Base-by-base conservation (phyloP, 2,329 filamentous ascomycete genomes). In the Aspergillus unguis region DNA sequence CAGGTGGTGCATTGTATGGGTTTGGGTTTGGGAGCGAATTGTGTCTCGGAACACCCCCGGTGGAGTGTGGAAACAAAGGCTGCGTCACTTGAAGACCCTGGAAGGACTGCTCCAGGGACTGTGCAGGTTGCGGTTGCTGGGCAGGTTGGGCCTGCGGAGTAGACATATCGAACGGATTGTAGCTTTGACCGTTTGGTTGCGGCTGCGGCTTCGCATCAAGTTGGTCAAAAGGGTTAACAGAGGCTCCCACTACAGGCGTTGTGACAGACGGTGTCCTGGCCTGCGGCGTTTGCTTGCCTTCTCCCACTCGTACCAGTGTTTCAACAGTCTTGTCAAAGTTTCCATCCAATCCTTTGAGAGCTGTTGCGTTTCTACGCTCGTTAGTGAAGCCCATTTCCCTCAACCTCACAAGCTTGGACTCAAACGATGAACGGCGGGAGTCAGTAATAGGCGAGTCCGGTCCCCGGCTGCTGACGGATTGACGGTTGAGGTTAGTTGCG, bases 301-400 rank as follows among this genome's bases (percentile, higher is more conserved):
- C 91, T 27, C 92, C 92, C 36, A 96, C 74, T 60, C 90, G 83
- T 52, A 94, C 84, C 64, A 99, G 73, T 17, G 90, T 84, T 70
- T 97, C 92, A 41, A 97, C 84, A 0, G 92, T 85, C 69, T 84
- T 87, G 61, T 96, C 90, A 53, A 99, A 67, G 65, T 94, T 92
- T 3, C 92, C 92, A 64, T 87, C 85, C 29, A 95, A 80, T 3
- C 88, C 87, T 67, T 91, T 92, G 17, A 99, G 75, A 27, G 96
- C 85, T 48, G 87, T 84, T 4, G 84, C 79, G 65, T 96, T 97
- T 54, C 88, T 84, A 62, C 87, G 88, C 38, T 87, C 85, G 66
- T 99, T 91, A 3, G 76, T 77, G 64, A 99, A 99, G 0, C 94
- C 94, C 91, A 97, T 95, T 52, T 96, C 91, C 50, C 85, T 83